Conservation (phyloP, 169 alveolate genomes). For the Plasmodium inui region DNA sequence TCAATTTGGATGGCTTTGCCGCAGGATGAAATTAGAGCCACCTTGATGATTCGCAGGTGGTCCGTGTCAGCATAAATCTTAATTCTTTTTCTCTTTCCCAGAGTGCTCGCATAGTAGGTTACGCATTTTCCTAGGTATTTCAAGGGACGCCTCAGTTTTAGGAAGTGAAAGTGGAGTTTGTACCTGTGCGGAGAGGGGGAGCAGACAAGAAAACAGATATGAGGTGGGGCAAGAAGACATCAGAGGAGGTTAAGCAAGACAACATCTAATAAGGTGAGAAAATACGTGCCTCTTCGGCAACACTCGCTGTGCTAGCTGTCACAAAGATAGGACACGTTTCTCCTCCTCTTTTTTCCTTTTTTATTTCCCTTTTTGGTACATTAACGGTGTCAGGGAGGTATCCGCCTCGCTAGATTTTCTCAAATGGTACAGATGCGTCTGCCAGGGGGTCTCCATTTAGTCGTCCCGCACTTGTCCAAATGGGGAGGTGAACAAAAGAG, state of each 20-base stretch:
- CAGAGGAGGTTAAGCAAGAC: no score
- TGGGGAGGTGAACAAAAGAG: neutral
- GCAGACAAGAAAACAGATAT: neutral
- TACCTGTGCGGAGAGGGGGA: constrained; percentile 12
- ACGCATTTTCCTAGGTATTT: constrained; percentile 33
- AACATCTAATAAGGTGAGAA: no score
- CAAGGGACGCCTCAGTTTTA: constrained; percentile 9
- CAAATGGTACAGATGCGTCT: constrained; percentile 44
- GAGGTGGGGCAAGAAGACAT: neutral
- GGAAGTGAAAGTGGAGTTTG: constrained; percentile 18
- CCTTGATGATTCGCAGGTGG: constrained; percentile 2
- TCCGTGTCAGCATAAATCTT: constrained; percentile 5
- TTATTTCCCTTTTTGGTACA: constrained; percentile 4
- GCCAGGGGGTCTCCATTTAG: constrained; percentile 6
- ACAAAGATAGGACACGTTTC: neutral
- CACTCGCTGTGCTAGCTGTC: neutral
- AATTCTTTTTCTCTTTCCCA: neutral
- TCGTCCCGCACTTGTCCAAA: neutral
- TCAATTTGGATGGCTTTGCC: neutral
- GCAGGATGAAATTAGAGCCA: neutral
- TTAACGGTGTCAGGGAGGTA: constrained; percentile 10
- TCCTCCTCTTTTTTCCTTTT: neutral
- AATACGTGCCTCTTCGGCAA: neutral
- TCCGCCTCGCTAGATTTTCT: constrained; percentile 2
- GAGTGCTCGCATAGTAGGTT: neutral